Conservation (phyloP, 2,329 filamentous ascomycete genomes). For the Colletotrichum viniferum region DNA sequence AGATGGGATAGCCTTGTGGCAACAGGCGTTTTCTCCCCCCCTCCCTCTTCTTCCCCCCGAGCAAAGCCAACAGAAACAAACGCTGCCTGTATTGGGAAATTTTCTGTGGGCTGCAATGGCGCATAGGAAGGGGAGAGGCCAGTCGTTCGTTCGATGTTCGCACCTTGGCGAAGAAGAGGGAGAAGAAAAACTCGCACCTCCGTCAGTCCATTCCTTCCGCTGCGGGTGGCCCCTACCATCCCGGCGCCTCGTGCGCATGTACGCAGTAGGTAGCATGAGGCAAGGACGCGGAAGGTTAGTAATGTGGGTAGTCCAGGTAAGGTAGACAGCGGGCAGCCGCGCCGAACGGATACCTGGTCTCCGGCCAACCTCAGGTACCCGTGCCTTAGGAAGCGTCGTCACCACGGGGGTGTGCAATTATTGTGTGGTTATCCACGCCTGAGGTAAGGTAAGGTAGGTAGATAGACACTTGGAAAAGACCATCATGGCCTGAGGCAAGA, state of each 20-base stretch:
- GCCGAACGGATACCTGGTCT: background rate
- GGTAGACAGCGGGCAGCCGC: background rate
- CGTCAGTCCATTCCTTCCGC: background rate
- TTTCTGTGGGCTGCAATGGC: background rate
- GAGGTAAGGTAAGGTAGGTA: background rate
- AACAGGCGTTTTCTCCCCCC: too few relatives aligned
- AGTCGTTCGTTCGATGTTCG: background rate
- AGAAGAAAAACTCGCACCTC: background rate
- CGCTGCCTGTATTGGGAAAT: background rate
- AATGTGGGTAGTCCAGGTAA: background rate
- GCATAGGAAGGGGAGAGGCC: background rate
- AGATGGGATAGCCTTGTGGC: background rate
- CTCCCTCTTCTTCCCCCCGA: background rate
- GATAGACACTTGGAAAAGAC: background rate
- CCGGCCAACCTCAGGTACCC: background rate
- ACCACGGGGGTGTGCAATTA: background rate
- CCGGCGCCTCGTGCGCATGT: background rate
- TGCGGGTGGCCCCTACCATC: background rate
- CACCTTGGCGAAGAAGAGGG: background rate
- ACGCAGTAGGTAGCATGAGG: background rate
- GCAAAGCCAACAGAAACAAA: background rate
- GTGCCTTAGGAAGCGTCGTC: background rate
- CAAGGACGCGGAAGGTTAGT: background rate
- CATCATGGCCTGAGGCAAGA: slow-evolving; percentile 14
- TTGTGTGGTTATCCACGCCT: background rate